A percentile compares a stretch with the other conserved stretches of the same genome.
Evolutionary conservation across 306 rosid genomes (phyloP).

Genomic region (Cucurbita moschata): DNA sequence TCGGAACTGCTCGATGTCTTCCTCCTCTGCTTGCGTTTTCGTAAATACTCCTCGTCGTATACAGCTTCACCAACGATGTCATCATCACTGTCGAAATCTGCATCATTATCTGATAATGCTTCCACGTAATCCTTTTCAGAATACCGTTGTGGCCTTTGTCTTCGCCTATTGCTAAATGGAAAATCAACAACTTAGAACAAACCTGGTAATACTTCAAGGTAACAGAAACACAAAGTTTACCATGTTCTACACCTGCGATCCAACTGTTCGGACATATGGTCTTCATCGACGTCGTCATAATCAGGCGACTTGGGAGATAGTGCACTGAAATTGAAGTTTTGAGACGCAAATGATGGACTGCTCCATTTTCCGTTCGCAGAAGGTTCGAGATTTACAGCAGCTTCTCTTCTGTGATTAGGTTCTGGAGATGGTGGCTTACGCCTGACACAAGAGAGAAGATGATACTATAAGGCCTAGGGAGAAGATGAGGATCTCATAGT

Average conservation of each 20-base stretch:
- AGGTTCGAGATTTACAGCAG: constrained; percentile 39
- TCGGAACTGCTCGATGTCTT: constrained; percentile 85
- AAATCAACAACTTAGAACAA: constrained; percentile 14
- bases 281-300: constrained; percentile 40
- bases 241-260: constrained; percentile 52
- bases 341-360: constrained; percentile 39
- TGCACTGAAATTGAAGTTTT: constrained; percentile 41
- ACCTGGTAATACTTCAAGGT: background rate
- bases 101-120: constrained; percentile 63
- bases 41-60: constrained; percentile 85
- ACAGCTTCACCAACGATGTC: constrained; percentile 96
- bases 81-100: constrained; percentile 79
- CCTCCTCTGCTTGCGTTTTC: constrained; percentile 75
- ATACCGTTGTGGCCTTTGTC: constrained; percentile 82
- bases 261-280: constrained; percentile 33
- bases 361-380: constrained; percentile 63
- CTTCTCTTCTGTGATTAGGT: constrained; percentile 46
- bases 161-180: constrained; percentile 49
- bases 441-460: constrained; percentile 23
- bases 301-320: constrained; percentile 63
- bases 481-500: background rate
- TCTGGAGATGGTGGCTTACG: constrained; percentile 73
- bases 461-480: background rate
- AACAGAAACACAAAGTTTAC: background rate
- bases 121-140: constrained; percentile 74